Conservation (phyloP, 106 monocot species). For the Platanthera guangdongensis region DNA sequence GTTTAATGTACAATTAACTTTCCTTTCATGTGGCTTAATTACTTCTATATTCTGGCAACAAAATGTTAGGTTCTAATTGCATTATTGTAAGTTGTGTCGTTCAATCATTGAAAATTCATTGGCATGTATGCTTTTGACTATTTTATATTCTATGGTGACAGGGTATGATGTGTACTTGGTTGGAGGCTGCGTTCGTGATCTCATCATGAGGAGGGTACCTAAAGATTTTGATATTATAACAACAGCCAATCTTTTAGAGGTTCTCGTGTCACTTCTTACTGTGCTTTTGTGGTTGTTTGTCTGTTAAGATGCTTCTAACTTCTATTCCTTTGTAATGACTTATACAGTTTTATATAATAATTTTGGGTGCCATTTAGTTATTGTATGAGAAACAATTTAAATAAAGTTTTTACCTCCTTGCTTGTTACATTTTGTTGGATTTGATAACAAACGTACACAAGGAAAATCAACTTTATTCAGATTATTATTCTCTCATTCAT, state of each 20-base stretch:
- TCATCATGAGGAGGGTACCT: conserved; percentile 69
- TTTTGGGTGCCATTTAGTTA: background rate
- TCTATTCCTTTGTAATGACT: background rate
- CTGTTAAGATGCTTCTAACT: background rate
- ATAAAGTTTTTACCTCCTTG: background rate
- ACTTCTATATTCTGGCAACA: background rate
- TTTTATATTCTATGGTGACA: conserved; percentile 19
- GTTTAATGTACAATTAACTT: background rate
- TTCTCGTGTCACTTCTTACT: conserved; percentile 12
- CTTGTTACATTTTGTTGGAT: too few relatives aligned
- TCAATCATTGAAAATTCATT: background rate
- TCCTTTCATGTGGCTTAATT: background rate
- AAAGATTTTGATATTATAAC: conserved; percentile 97
- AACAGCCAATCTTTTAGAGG: conserved; percentile 79
- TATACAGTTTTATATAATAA: background rate
- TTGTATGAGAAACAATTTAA: background rate
- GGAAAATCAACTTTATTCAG: too few relatives aligned
- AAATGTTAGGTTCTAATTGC: conserved; percentile 22
- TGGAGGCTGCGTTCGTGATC: conserved; percentile 88
- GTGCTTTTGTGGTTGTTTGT: background rate
- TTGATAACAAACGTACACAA: too few relatives aligned
- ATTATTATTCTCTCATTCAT: too few relatives aligned
- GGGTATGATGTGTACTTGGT: conserved; percentile 89
- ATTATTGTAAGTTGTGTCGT: too few relatives aligned
- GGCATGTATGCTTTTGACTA: background rate